A percentile compares a stretch with the other conserved stretches of the same genome.
Evolutionary conservation across 2,329 filamentous ascomycete species (phyloP).

Genomic region (Monosporascus sp.): DNA sequence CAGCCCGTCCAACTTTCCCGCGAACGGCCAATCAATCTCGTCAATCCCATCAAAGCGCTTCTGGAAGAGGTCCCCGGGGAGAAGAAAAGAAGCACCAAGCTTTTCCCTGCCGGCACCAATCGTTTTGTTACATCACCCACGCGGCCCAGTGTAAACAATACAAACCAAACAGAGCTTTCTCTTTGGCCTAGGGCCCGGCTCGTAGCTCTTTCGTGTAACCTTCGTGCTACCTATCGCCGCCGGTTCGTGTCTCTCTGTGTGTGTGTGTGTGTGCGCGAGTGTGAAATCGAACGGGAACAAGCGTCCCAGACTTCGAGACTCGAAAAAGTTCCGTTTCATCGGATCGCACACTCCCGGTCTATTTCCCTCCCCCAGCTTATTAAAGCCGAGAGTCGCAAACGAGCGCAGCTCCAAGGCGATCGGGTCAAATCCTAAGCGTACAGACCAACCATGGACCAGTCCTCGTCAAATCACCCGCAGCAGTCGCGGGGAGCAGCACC

Average conservation of each 20-base stretch:
- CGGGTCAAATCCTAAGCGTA: neutral
- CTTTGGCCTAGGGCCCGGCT: slow-evolving; percentile 2
- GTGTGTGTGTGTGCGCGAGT: neutral
- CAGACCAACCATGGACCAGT: slow-evolving; percentile 47
- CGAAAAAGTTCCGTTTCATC: neutral
- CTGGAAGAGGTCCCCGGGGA: slow-evolving; percentile 24
- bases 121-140: neutral
- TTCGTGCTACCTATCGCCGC: neutral
- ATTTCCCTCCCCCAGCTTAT: neutral
- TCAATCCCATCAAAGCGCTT: slow-evolving; percentile 25
- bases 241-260: neutral
- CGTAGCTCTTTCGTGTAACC: neutral
- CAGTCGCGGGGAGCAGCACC: slow-evolving; percentile 31
- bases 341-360: neutral
- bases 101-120: neutral
- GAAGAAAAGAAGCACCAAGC: neutral
- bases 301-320: neutral
- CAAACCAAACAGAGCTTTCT: slow-evolving; percentile 11
- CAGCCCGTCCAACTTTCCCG: slow-evolving; percentile 9
- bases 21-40: slow-evolving; percentile 25
- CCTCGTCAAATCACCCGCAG: slow-evolving; percentile 50
- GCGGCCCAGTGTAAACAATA: slow-evolving; percentile 18
- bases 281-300: neutral
- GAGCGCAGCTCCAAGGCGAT: neutral
- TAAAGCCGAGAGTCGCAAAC: neutral